Evolutionary conservation across 2,329 filamentous ascomycete species (phyloP).

Genomic region (Alternaria arborescens): DNA sequence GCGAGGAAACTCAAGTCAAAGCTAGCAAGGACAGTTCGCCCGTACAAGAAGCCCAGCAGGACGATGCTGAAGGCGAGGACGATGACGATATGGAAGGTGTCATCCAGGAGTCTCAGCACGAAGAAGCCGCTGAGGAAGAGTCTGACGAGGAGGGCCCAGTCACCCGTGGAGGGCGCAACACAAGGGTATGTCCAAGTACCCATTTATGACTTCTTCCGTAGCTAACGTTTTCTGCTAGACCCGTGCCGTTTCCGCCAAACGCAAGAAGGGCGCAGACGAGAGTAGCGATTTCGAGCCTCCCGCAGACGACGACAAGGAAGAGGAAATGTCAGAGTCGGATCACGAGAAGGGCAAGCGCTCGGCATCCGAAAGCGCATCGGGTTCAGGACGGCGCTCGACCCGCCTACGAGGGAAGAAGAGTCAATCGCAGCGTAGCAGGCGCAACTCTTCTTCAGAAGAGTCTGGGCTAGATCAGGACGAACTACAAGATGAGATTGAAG

Average conservation of each 20-base stretch:
- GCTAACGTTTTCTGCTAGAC: constrained; percentile 32
- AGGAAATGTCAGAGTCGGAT: constrained; percentile 63
- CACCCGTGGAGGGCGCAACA: constrained; percentile 55
- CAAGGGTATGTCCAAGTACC: constrained; percentile 29
- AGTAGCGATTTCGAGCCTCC: constrained; percentile 71
- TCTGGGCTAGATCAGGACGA: constrained; percentile 54
- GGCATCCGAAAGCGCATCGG: constrained; percentile 51
- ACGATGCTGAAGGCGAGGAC: constrained; percentile 39
- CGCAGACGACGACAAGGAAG: constrained; percentile 64
- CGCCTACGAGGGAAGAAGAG: constrained; percentile 59
- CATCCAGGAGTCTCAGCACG: constrained; percentile 54
- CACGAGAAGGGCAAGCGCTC: constrained; percentile 53
- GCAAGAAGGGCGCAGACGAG: constrained; percentile 59
- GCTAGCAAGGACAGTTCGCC: constrained; percentile 45
- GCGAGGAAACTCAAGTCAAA: constrained; percentile 49
- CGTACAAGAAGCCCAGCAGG: constrained; percentile 43
- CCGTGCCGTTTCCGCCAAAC: constrained; percentile 43
- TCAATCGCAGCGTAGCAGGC: constrained; percentile 57
- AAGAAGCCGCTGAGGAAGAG: constrained; percentile 52
- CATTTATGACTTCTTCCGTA: constrained; percentile 11
- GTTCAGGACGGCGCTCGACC: constrained; percentile 59
- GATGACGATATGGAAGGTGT: constrained; percentile 47
- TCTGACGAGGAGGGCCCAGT: constrained; percentile 64
- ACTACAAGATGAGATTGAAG: constrained; percentile 58
- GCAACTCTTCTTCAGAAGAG: constrained; percentile 58